Evolutionary conservation across 768 basidiomycete species (phyloP), one percentile per base, ranked within the genome.

Genomic region (Cystofilobasidium capitatum): DNA sequence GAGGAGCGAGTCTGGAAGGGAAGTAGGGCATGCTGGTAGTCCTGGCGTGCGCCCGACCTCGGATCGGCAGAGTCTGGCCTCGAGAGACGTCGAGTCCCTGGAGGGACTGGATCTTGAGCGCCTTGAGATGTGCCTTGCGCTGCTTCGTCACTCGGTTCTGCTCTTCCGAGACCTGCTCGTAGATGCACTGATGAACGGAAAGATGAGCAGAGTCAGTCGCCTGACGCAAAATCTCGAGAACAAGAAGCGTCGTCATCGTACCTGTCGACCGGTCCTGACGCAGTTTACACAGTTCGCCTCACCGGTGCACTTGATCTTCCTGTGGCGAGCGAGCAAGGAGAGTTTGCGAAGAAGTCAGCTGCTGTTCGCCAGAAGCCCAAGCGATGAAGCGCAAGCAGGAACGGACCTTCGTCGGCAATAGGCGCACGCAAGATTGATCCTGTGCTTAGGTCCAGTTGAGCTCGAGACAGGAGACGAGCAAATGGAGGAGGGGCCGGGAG

Each of bases 251-350:
- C 44, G n/a, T n/a, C 13, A n/a, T 45, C 58, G 3, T n/a, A 59
- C 35, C 58, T 55, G 40, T 17, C 58, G 58, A 29, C 58, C 58
- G 26, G 58, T 59, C 36, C 40, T 24, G 37, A 40, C 36, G 40
- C 58, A 59, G 58, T 59, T 59, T 14, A 20, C 12, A 36, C 58
- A 59, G 26, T 10, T 10, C 35, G 58, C 2, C 37, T 39, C 58
- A 36, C 58, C 58, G 22, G 35, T 44, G 26, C 58, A 59, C 58
- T 40, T 59, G 58, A 59, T 59, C 40, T 59, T 59, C 9, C 58
- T 59, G 58, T 8, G 26, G 58, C 29, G 37, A 26, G 12, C 22
- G 35, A 31, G 17, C 24, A 59, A 59, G 35, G 58, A 12, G 17
- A 31, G 31, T n/a, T n/a, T n/a, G n/a, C n/a, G n/a, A n/a, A n/a